Percentiles rank a stretch among this genome's conserved stretches.
Evolutionary conservation across 441 rosid species (phyloP).

Genomic region (Jatropha multifida): DNA sequence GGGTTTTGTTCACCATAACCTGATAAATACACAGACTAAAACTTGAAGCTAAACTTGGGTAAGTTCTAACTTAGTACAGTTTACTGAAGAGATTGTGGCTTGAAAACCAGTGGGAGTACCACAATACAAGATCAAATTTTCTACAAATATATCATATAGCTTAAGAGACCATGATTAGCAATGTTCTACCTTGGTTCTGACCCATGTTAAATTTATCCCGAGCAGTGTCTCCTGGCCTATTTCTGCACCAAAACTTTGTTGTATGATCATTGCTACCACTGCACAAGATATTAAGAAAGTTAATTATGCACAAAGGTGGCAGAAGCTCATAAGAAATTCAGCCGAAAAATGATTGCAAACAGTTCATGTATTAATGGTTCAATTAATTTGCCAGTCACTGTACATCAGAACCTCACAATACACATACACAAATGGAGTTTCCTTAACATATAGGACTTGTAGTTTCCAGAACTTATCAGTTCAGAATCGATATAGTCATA

Average conservation of each 20-base stretch:
- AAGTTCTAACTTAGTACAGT: not conserved
- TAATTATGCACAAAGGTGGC: constrained; percentile 22
- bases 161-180: not conserved
- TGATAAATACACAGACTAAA: constrained; percentile 27
- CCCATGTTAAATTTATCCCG: constrained; percentile 75
- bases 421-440: not conserved
- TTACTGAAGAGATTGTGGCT: not conserved
- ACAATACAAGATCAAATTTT: not conserved
- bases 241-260: constrained; percentile 98
- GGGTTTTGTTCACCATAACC: constrained; percentile 87
- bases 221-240: constrained; percentile 91
- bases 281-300: constrained; percentile 38
- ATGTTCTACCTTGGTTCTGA: constrained; percentile 70
- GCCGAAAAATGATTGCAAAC: not conserved
- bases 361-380: not conserved
- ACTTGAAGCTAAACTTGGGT: not conserved
- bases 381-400: not conserved
- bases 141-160: not conserved
- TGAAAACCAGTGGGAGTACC: not conserved
- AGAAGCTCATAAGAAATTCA: constrained; percentile 8
- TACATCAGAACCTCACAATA: not conserved
- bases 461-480: not conserved
- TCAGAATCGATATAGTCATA: not conserved
- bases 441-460: not conserved
- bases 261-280: constrained; percentile 98